These are phyloP conservation scores for Ananas comosus DNA, from an alignment of 176 grass and related monocot genomes.

Conservation along the genomic window DNA sequence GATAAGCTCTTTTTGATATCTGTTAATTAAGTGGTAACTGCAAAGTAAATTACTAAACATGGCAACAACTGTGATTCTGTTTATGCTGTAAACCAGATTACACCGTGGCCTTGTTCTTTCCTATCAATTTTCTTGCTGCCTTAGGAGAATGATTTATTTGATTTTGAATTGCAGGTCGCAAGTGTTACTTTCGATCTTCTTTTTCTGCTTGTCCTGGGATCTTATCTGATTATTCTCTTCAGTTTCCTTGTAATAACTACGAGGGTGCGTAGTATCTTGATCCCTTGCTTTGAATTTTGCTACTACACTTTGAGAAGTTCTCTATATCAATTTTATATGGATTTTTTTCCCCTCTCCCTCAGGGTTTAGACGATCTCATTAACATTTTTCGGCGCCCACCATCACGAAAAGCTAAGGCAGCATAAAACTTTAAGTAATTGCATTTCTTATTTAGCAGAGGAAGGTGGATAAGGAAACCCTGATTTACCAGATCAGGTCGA, in stretches of 20 bases:
- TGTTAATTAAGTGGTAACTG: neutral
- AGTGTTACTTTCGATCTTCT: constrained; percentile 90
- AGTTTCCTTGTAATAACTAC: constrained; percentile 93
- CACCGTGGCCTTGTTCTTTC: too few relatives aligned
- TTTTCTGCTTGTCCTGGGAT: constrained; percentile 69
- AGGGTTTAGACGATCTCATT: constrained; percentile 98
- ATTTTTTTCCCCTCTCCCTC: neutral
- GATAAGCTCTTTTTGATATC: neutral
- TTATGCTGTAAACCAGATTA: too few relatives aligned
- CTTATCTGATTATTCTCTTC: constrained; percentile 91
- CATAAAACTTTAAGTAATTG: constrained; percentile 25
- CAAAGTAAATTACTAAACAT: too few relatives aligned
- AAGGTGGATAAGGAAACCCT: too few relatives aligned
- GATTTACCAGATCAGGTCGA: too few relatives aligned
- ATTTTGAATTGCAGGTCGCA: constrained; percentile 52
- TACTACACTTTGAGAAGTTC: neutral
- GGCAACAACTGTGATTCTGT: too few relatives aligned
- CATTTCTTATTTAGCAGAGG: neutral
- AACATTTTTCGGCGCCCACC: constrained; percentile 87
- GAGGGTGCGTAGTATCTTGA: constrained; percentile 42
- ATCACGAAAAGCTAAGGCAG: constrained; percentile 70
- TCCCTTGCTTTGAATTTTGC: neutral
- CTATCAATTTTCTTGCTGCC: neutral
- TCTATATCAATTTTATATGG: neutral
- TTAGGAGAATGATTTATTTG: neutral